These are phyloP conservation scores for Eucalyptus paniculata DNA, from an alignment of 345 rosid genomes.

Conservation along the genomic window DNA sequence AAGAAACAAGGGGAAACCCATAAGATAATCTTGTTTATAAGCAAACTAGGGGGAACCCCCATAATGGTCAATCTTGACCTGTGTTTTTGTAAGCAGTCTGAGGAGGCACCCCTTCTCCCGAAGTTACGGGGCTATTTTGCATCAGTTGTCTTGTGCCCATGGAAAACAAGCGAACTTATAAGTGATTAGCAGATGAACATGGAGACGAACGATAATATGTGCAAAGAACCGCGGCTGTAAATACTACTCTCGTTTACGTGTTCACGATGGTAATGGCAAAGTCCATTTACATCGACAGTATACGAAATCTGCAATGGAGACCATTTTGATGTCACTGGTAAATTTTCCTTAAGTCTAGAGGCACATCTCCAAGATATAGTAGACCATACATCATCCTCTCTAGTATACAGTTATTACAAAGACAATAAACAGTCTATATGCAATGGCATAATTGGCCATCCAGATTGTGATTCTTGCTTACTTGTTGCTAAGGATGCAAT, in stretches of 20 bases:
- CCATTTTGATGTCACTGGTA: neutral
- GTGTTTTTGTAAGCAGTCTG: too few relatives aligned
- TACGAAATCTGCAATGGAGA: neutral
- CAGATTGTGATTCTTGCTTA: neutral
- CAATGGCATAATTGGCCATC: neutral
- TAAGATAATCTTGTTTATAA: neutral
- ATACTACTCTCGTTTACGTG: neutral
- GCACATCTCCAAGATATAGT: neutral
- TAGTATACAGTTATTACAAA: neutral
- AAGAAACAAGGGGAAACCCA: neutral
- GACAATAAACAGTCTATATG: neutral
- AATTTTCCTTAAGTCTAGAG: accelerated
- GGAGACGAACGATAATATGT: neutral
- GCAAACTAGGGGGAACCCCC: too few relatives aligned
- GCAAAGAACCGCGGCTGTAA: neutral
- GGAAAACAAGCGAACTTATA: neutral
- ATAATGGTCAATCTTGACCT: too few relatives aligned
- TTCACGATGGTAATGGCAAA: neutral
- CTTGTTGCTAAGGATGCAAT: neutral
- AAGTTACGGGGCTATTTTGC: too few relatives aligned
- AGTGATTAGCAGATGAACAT: neutral
- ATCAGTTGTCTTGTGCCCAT: too few relatives aligned
- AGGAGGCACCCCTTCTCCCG: too few relatives aligned
- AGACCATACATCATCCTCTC: neutral
- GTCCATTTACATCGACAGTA: neutral